These are phyloP conservation scores for Flaveria linearis DNA, from an alignment of 129 eudicot species.

Conservation along the genomic window DNA sequence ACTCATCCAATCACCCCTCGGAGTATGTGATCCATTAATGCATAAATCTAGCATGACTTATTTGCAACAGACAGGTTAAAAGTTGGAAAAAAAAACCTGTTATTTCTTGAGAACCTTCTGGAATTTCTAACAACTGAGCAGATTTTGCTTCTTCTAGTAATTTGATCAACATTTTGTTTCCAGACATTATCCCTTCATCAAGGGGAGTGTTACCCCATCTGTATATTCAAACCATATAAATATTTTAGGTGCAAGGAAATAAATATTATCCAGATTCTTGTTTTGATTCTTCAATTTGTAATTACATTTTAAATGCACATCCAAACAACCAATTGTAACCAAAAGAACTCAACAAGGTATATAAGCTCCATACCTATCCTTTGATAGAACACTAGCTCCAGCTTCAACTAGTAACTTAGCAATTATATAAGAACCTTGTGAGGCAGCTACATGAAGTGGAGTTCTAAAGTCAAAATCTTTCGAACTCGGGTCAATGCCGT, in stretches of 20 bases:
- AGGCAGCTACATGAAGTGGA: conserved; percentile 86
- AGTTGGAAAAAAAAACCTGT: conserved; percentile 42
- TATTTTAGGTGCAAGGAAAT: too few species aligned
- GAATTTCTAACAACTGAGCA: conserved; percentile 49
- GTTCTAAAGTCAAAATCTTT: conserved; percentile 81
- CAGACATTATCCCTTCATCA: conserved; percentile 72
- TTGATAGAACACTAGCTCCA: conserved; percentile 83
- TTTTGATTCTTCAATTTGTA: neutral
- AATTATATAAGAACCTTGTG: conserved; percentile 71
- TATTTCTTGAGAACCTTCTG: conserved; percentile 42
- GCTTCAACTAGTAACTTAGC: conserved; percentile 78
- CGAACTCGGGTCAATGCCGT: conserved; percentile 83
- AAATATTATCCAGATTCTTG: neutral
- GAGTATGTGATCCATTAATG: too few species aligned
- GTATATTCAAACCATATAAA: conserved; percentile 27
- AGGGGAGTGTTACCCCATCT: conserved; percentile 95
- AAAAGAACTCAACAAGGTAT: neutral
- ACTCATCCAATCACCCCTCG: neutral
- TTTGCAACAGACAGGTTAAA: too few species aligned
- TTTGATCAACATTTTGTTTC: conserved; percentile 68
- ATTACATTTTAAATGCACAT: neutral
- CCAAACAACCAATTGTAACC: neutral
- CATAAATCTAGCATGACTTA: too few species aligned
- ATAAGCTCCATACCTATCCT: conserved; percentile 61
- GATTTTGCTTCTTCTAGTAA: conserved; percentile 77